phyloP scores from a whole-genome alignment of 176 grass and related monocot genomes.

The Chrysopogon serrulatus region DNA sequence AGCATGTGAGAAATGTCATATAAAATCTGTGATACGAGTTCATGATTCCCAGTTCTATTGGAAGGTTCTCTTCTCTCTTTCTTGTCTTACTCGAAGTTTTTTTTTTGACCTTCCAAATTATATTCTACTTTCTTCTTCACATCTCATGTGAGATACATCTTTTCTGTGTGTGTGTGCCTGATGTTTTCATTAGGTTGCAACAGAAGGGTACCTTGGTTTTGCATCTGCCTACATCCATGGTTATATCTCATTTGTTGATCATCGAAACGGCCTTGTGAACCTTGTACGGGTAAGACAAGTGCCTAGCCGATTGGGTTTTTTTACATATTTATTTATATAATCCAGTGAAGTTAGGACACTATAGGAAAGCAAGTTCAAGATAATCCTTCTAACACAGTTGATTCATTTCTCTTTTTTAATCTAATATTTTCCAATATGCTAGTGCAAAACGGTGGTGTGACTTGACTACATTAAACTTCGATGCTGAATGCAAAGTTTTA shows the following conservation, averaged over 20 bases:
- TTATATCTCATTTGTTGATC: constrained; percentile 62
- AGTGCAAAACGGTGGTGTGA: too few species aligned
- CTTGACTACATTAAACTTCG: too few species aligned
- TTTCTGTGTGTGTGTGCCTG: background rate
- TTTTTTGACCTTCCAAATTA: background rate
- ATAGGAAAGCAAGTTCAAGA: background rate
- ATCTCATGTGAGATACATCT: background rate
- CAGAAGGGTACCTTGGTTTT: constrained; percentile 62
- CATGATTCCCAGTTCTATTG: constrained; percentile 76
- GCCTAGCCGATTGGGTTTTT: background rate
- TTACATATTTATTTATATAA: background rate
- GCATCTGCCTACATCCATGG: constrained; percentile 82
- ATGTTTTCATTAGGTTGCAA: constrained; percentile 35
- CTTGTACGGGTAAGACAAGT: constrained; percentile 55
- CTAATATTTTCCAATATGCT: background rate
- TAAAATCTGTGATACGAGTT: constrained; percentile 52
- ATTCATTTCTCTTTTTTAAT: background rate
- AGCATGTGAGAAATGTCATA: constrained; percentile 17
- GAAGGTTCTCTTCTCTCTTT: constrained; percentile 48
- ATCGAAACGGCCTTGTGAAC: constrained; percentile 61
- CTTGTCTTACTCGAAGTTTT: too few species aligned
- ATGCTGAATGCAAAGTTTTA: too few species aligned
- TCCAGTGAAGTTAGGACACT: background rate
- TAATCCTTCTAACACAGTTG: background rate
- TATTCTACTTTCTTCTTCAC: background rate